These are phyloP conservation scores for Nicotiana benthamiana DNA, from an alignment of 257 asterid genomes.

Conservation along the genomic window DNA sequence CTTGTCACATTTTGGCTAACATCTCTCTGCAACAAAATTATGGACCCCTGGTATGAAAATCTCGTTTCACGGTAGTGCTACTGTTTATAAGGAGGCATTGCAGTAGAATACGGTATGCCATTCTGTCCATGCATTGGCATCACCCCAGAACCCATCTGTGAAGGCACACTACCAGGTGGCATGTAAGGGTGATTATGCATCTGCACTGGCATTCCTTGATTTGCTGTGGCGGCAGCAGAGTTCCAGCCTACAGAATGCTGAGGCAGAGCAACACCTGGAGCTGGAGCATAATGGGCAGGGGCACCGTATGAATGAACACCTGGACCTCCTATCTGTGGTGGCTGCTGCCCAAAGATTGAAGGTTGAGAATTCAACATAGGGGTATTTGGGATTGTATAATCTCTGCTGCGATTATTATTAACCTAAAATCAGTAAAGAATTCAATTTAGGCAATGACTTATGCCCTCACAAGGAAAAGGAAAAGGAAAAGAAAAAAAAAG, in stretches of 20 bases:
- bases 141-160: slow-evolving; percentile 41
- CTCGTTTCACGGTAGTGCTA: slow-evolving; percentile 15
- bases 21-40: neutral
- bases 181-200: slow-evolving; percentile 68
- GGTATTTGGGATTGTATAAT: slow-evolving; percentile 64
- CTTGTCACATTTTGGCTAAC: neutral
- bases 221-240: slow-evolving; percentile 22
- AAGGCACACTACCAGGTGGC: slow-evolving; percentile 38
- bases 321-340: slow-evolving; percentile 51
- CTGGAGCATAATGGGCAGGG: slow-evolving; percentile 40
- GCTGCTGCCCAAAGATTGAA: slow-evolving; percentile 68
- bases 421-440: slow-evolving; percentile 42
- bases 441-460: neutral
- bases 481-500: neutral
- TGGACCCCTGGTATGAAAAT: neutral
- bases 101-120: slow-evolving; percentile 48
- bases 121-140: slow-evolving; percentile 45
- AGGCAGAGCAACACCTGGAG: slow-evolving; percentile 35
- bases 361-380: slow-evolving; percentile 61
- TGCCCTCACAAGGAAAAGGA: neutral
- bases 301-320: slow-evolving; percentile 42
- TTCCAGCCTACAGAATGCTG: slow-evolving; percentile 71
- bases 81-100: slow-evolving; percentile 60
- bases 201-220: slow-evolving; percentile 56
- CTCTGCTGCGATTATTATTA: slow-evolving; percentile 87